These are phyloP conservation scores for Neurospora tetrasperma DNA, from an alignment of 495 filamentous ascomycete genomes.

Conservation along the genomic window DNA sequence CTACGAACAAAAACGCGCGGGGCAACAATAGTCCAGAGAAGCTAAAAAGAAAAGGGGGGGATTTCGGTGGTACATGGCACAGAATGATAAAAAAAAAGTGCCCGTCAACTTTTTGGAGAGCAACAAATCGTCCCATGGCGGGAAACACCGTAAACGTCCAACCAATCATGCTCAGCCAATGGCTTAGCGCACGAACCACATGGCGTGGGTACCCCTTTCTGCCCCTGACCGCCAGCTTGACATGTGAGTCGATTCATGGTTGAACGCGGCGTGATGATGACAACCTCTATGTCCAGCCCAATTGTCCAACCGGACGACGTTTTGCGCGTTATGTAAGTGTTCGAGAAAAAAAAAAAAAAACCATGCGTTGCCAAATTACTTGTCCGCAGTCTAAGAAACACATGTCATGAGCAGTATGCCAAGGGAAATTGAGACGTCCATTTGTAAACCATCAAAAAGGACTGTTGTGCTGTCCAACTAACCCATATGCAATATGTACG, in stretches of 20 bases:
- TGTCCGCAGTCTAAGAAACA: too few species aligned
- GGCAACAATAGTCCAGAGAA: not conserved
- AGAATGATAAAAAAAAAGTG: not conserved
- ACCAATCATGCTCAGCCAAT: conserved; percentile 11
- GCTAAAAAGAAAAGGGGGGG: not conserved
- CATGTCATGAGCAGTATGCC: not conserved
- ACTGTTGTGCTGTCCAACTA: not conserved
- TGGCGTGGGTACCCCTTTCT: not conserved
- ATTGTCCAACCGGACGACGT: not conserved
- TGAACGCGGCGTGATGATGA: not conserved
- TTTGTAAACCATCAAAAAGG: not conserved
- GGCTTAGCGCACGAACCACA: not conserved
- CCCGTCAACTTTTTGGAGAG: not conserved
- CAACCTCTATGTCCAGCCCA: not conserved
- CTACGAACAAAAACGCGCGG: not conserved
- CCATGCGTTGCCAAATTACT: not conserved
- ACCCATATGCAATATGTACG: not conserved
- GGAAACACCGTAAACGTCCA: conserved; percentile 10
- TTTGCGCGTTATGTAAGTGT: not conserved
- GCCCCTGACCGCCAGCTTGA: conserved; percentile 21
- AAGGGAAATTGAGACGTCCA: not conserved
- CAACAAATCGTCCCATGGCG: conserved; percentile 17
- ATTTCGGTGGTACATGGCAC: not conserved
- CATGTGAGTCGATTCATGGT: conserved; percentile 24
- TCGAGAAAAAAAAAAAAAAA: not conserved